phyloP scores from a whole-genome alignment of 202 grass and related monocot species.

The Zoysia matrella region DNA sequence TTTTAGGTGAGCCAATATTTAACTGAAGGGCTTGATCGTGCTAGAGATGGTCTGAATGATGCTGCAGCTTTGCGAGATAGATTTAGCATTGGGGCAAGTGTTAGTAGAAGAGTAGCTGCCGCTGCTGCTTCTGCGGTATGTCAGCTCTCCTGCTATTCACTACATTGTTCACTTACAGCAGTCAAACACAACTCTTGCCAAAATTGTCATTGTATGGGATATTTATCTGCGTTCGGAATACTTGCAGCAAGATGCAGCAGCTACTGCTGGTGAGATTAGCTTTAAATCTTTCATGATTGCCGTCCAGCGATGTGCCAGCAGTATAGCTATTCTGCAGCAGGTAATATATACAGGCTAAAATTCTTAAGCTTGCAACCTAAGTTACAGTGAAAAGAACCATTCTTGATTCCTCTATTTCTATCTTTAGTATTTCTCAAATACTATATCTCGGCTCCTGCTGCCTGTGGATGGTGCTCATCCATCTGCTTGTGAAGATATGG shows the following conservation, averaged over 20 bases:
- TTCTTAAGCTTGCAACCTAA: constrained; percentile 37
- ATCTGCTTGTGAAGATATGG: constrained; percentile 95
- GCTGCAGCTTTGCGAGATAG: constrained; percentile 75
- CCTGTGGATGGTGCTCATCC: constrained; percentile 91
- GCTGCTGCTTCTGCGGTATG: constrained; percentile 92
- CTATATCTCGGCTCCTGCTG: constrained; percentile 86
- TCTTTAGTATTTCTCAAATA: constrained; percentile 89
- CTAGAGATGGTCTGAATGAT: constrained; percentile 93
- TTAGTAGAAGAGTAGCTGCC: constrained; percentile 90
- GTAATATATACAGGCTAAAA: constrained; percentile 40
- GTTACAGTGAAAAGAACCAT: constrained; percentile 26
- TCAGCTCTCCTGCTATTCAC: constrained; percentile 14
- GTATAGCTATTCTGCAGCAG: constrained; percentile 96
- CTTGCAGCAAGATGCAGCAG: constrained; percentile 87
- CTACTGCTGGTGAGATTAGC: constrained; percentile 89
- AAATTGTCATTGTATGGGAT: constrained; percentile 16
- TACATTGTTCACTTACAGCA: constrained; percentile 29
- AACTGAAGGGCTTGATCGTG: constrained; percentile 90
- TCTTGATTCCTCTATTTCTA: constrained; percentile 33
- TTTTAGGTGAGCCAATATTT: constrained; percentile 91
- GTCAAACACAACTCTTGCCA: neutral
- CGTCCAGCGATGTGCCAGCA: constrained; percentile 94
- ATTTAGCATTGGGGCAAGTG: constrained; percentile 90
- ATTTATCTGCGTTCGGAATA: constrained; percentile 39
- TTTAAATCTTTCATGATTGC: constrained; percentile 96